Conservation (phyloP, 768 basidiomycete genomes). For the Russula sp. region DNA sequence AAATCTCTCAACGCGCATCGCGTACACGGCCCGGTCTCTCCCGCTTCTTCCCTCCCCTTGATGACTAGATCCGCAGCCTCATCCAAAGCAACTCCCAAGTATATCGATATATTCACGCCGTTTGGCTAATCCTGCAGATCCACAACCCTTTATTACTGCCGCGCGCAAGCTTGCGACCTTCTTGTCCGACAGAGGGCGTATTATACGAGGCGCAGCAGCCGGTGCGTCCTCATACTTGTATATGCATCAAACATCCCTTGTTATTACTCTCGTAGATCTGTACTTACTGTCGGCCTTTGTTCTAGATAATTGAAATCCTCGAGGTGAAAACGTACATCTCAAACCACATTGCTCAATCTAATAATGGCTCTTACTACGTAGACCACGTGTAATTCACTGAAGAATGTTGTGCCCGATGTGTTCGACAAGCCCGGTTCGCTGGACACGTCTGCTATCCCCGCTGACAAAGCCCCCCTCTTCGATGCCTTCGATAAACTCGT, state of each 20-base stretch:
- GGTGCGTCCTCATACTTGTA: constrained; percentile 4
- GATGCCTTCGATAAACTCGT: constrained; percentile 18
- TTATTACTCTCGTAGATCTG: background rate
- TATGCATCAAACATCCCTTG: background rate
- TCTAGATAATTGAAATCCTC: constrained; percentile 19
- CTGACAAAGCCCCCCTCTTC: constrained; percentile 17
- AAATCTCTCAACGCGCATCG: background rate
- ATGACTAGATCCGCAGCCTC: constrained; percentile 17
- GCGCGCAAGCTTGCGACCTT: constrained; percentile 13
- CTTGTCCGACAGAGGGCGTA: constrained; percentile 19
- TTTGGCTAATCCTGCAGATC: constrained; percentile 13
- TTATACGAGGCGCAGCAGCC: constrained; percentile 17
- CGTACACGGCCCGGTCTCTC: background rate
- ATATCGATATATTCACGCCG: constrained; percentile 19
- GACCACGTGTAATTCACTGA: constrained; percentile 14
- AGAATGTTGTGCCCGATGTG: constrained; percentile 17
- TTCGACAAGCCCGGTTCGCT: constrained; percentile 12
- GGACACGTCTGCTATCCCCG: constrained; percentile 9
- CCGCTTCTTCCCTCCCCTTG: background rate
- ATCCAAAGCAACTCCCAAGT: constrained; percentile 20
- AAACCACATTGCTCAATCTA: constrained; percentile 5
- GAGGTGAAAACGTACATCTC: constrained; percentile 16
- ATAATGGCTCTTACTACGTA: background rate
- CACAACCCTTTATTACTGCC: constrained; percentile 9
- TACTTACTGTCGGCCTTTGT: background rate